A percentile compares a stretch with the other conserved stretches of the same genome.
These are phyloP conservation scores for Scedosporium apiospermum DNA, from an alignment of 2,329 filamentous ascomycete genomes.

Conservation along the genomic window DNA sequence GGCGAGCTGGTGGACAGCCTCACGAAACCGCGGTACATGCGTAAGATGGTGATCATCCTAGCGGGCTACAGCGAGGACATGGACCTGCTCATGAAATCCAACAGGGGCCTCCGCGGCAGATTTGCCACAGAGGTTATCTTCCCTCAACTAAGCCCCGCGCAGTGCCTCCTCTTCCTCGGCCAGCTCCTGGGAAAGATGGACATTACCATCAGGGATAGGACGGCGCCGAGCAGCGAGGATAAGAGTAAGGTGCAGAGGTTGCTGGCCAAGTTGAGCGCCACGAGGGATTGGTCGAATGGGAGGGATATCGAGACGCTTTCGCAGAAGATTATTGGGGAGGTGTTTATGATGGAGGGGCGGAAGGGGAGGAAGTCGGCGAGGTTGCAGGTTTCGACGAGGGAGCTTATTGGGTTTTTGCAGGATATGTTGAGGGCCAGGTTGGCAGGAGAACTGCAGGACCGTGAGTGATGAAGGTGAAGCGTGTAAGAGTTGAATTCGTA, in stretches of 20 bases:
- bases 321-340: conserved; percentile 37
- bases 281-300: conserved; percentile 51
- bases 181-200: conserved; percentile 28
- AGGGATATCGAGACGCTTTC: conserved; percentile 49
- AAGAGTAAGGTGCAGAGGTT: conserved; percentile 10
- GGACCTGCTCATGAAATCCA: conserved; percentile 49
- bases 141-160: conserved; percentile 25
- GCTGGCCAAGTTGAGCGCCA: conserved; percentile 29
- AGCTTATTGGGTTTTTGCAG: not conserved
- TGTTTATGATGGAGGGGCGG: conserved; percentile 23
- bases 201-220: conserved; percentile 16
- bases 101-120: conserved; percentile 53
- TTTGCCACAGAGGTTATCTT: conserved; percentile 57
- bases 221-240: conserved; percentile 2
- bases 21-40: conserved; percentile 45
- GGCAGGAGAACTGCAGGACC: not conserved
- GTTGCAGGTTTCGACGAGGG: not conserved
- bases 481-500: not conserved
- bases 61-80: conserved; percentile 62
- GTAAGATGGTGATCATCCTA: conserved; percentile 56
- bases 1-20: conserved; percentile 43
- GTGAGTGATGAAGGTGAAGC: not conserved
- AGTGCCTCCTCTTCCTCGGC: conserved; percentile 27
- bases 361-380: conserved; percentile 14
- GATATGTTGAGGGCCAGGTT: not conserved